phyloP scores from a whole-genome alignment of 2,329 filamentous ascomycete species.

The Helminthosporium solani region DNA sequence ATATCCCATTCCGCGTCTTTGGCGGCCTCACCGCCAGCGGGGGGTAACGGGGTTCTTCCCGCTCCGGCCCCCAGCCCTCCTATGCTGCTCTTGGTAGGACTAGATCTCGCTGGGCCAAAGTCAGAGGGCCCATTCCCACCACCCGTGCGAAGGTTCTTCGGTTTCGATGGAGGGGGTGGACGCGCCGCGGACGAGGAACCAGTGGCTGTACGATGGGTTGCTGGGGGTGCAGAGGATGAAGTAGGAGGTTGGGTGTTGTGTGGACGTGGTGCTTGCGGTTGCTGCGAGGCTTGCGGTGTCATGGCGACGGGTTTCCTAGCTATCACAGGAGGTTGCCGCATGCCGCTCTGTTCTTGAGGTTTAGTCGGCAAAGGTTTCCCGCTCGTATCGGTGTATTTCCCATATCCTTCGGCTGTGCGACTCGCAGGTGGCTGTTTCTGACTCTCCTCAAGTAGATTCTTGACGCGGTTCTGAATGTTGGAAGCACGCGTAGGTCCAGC shows the following conservation, averaged over 20 bases:
- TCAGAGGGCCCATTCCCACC: conserved; percentile 18
- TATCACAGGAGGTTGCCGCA: conserved; percentile 25
- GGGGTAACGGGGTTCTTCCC: conserved; percentile 20
- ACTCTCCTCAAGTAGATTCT: conserved; percentile 79
- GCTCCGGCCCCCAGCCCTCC: background rate
- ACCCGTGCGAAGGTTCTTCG: conserved; percentile 58
- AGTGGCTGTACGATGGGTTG: conserved; percentile 30
- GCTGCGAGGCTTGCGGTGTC: conserved; percentile 10
- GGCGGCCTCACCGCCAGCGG: conserved; percentile 5
- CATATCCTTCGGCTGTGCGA: conserved; percentile 85
- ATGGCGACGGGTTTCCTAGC: conserved; percentile 52
- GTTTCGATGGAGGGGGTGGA: conserved; percentile 61
- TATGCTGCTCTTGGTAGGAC: conserved; percentile 1
- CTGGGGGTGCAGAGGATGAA: conserved; percentile 38
- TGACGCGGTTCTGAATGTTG: conserved; percentile 90
- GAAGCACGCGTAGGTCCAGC: conserved; percentile 61
- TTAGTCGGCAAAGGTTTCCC: conserved; percentile 33
- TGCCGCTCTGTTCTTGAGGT: conserved; percentile 28
- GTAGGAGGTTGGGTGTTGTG: conserved; percentile 22
- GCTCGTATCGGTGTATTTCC: conserved; percentile 67
- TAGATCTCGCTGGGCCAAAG: background rate
- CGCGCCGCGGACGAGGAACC: conserved; percentile 27
- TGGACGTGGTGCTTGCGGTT: conserved; percentile 22
- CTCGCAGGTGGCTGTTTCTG: conserved; percentile 53
- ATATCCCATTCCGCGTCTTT: conserved; percentile 48